phyloP scores from a whole-genome alignment of 495 filamentous ascomycete species.

The Tuber melanosporum region DNA sequence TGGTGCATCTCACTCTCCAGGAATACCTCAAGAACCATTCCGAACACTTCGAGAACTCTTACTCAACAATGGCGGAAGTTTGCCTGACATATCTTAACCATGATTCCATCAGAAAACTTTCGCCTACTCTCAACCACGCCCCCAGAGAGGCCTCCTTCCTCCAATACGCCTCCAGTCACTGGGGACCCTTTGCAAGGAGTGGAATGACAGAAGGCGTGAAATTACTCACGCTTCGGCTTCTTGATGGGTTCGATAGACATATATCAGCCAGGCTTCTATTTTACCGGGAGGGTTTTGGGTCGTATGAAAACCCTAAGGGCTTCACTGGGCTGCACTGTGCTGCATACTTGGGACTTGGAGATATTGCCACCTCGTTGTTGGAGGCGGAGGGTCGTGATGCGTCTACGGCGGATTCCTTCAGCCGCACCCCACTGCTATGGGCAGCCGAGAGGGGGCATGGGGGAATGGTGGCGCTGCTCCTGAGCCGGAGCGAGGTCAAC shows the following conservation, averaged over 20 bases:
- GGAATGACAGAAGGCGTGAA: not conserved
- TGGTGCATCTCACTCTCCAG: not conserved
- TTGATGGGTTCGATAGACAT: not conserved
- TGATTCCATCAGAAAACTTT: not conserved
- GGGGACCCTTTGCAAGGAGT: not conserved
- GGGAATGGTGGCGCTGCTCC: not conserved
- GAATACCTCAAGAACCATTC: not conserved
- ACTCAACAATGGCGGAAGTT: not conserved
- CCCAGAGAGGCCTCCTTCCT: not conserved
- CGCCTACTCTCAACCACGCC: not conserved
- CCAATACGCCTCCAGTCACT: not conserved
- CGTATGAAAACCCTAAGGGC: too few relatives aligned
- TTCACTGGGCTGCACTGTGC: not conserved
- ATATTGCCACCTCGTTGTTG: not conserved
- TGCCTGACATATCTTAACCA: not conserved
- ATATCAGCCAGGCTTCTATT: not conserved
- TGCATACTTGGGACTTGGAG: not conserved
- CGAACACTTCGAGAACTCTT: not conserved
- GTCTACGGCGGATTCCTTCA: not conserved
- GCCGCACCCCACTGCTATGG: not conserved
- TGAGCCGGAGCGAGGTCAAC: not conserved
- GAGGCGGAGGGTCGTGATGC: not conserved
- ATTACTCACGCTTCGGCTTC: not conserved
- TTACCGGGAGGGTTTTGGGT: too few relatives aligned
- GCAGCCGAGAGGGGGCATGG: not conserved